phyloP scores from a whole-genome alignment of 257 asterid genomes.

The Primulina tabacum region DNA sequence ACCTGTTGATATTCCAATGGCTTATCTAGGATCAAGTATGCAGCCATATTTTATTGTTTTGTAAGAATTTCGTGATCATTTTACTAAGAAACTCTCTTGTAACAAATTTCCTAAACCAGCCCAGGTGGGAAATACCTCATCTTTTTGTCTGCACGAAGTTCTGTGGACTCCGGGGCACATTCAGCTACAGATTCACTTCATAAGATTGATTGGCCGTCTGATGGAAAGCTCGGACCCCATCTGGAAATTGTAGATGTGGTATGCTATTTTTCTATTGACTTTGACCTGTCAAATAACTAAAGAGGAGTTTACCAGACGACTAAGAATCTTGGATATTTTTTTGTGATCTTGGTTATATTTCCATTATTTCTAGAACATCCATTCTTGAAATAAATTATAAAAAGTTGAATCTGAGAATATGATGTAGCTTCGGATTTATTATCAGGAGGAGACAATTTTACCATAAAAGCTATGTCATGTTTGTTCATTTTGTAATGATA shows the following conservation, averaged over 20 bases:
- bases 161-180: conserved; percentile 84
- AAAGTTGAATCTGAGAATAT: background rate
- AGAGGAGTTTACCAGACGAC: background rate
- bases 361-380: background rate
- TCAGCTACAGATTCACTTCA: conserved; percentile 83
- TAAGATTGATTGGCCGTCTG: conserved; percentile 72
- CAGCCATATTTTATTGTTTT: background rate
- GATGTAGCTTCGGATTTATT: background rate
- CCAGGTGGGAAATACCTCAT: conserved; percentile 76
- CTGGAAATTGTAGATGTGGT: conserved; percentile 65
- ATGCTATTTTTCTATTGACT: conserved; percentile 26
- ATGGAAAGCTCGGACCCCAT: conserved; percentile 45
- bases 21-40: background rate
- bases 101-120: conserved; percentile 36
- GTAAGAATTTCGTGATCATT: background rate
- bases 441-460: background rate
- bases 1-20: background rate
- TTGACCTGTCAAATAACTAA: background rate
- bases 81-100: background rate
- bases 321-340: background rate
- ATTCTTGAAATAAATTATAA: background rate
- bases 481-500: background rate
- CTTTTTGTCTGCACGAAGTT: conserved; percentile 69
- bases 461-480: background rate
- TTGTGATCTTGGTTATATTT: background rate